Conservation (phyloP, 2,329 filamentous ascomycete species). For the Balansia obtecta region DNA sequence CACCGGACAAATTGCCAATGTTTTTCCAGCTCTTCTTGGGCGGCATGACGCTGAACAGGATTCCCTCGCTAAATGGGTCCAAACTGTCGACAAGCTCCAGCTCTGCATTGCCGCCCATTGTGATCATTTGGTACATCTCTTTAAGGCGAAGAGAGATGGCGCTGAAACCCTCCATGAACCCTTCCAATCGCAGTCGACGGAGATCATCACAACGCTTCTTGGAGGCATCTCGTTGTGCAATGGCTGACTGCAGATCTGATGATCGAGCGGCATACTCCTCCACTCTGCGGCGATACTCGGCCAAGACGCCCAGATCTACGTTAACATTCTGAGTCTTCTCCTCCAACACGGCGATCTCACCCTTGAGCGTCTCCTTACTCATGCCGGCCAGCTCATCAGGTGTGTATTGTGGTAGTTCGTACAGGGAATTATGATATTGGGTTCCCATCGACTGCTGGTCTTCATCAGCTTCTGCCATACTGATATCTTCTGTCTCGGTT, state of each 20-base stretch:
- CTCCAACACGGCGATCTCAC: constrained; percentile 49
- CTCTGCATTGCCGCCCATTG: constrained; percentile 97
- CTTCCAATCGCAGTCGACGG: constrained; percentile 77
- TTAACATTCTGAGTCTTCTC: constrained; percentile 70
- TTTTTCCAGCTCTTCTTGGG: constrained; percentile 99
- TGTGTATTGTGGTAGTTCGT: constrained; percentile 67
- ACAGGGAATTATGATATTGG: constrained; percentile 23
- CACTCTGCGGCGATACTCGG: constrained; percentile 76
- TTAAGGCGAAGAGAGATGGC: constrained; percentile 89
- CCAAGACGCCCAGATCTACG: constrained; percentile 79
- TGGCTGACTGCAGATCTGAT: constrained; percentile 70
- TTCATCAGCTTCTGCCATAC: constrained; percentile 9
- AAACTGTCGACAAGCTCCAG: constrained; percentile 92
- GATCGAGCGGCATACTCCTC: constrained; percentile 72
- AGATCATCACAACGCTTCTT: constrained; percentile 92
- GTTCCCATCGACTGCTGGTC: constrained; percentile 15
- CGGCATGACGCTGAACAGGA: constrained; percentile 96
- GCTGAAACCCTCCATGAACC: constrained; percentile 97
- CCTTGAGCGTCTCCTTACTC: constrained; percentile 48
- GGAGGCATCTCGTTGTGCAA: constrained; percentile 67
- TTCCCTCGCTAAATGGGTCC: constrained; percentile 94
- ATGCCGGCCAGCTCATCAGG: constrained; percentile 56
- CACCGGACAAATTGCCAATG: constrained; percentile 88
- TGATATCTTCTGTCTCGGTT: constrained; percentile 15
- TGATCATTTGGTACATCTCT: constrained; percentile 99